phyloP scores from a whole-genome alignment of 257 asterid species.

The Solanum pinnatisectum region DNA sequence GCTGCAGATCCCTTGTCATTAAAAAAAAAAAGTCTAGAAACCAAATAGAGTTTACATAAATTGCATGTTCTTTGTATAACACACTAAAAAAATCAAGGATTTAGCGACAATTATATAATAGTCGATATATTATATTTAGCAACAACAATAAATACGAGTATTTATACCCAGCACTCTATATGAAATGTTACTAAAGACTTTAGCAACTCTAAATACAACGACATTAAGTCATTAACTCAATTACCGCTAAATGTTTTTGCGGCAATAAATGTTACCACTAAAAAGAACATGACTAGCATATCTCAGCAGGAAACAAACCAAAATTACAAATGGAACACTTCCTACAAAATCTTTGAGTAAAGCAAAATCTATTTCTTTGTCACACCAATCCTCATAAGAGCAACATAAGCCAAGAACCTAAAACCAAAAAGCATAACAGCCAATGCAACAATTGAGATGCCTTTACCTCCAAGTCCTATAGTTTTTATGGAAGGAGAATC shows the following conservation, averaged over 20 bases:
- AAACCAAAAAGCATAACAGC: slow-evolving; percentile 49
- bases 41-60: neutral
- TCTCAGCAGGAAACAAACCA: neutral
- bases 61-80: neutral
- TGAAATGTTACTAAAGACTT: neutral
- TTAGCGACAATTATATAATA: neutral
- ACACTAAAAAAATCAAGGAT: neutral
- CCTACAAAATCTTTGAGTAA: neutral
- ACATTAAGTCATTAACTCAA: neutral
- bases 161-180: neutral
- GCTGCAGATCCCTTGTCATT: rapidly evolving
- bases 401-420: slow-evolving; percentile 57
- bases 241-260: neutral
- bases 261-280: neutral
- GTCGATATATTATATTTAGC: too few relatives aligned
- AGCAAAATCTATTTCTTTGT: slow-evolving; percentile 24
- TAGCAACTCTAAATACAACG: rapidly evolving
- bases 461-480: slow-evolving; percentile 35
- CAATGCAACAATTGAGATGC: slow-evolving; percentile 26
- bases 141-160: neutral
- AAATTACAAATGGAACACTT: neutral
- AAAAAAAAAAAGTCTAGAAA: neutral
- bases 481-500: slow-evolving; percentile 45
- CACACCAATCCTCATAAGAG: slow-evolving; percentile 70
- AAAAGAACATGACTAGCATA: neutral